Percentiles rank a stretch among this genome's conserved stretches.
Evolutionary conservation across 768 basidiomycete species (phyloP).

Genomic region (Daedalea quercina): DNA sequence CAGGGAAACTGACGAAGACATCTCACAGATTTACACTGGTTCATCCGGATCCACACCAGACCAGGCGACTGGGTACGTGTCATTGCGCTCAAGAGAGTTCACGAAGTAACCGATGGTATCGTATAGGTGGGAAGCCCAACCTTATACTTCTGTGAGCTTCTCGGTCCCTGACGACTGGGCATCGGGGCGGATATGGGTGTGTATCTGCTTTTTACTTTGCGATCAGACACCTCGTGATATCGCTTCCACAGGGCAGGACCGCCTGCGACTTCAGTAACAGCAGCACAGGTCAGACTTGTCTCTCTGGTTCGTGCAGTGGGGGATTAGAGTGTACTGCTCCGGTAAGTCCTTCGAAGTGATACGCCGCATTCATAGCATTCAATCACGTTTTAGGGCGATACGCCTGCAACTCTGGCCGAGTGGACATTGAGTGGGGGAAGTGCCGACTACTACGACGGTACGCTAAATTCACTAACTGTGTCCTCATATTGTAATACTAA

Average conservation of each 20-base stretch:
- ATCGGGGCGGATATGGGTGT: constrained; percentile 58
- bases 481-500: background rate
- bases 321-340: constrained; percentile 59
- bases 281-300: constrained; percentile 43
- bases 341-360: constrained; percentile 17
- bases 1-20: too few species aligned
- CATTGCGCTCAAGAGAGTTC: background rate
- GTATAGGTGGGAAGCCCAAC: constrained; percentile 29
- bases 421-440: constrained; percentile 25
- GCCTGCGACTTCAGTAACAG: constrained; percentile 49
- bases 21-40: constrained; percentile 12
- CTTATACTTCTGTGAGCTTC: constrained; percentile 37
- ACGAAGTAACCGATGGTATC: background rate
- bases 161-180: constrained; percentile 59
- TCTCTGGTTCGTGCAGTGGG: constrained; percentile 64
- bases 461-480: background rate
- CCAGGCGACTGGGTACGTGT: constrained; percentile 25
- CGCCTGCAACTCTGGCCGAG: constrained; percentile 28
- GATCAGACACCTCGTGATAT: background rate
- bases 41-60: constrained; percentile 17
- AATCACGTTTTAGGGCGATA: background rate
- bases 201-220: background rate
- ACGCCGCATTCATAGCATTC: background rate
- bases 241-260: constrained; percentile 11
- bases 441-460: constrained; percentile 17